Evolutionary conservation across 352 stramenopile genomes (phyloP).

Genomic region (Aphanomyces cochlioides): DNA sequence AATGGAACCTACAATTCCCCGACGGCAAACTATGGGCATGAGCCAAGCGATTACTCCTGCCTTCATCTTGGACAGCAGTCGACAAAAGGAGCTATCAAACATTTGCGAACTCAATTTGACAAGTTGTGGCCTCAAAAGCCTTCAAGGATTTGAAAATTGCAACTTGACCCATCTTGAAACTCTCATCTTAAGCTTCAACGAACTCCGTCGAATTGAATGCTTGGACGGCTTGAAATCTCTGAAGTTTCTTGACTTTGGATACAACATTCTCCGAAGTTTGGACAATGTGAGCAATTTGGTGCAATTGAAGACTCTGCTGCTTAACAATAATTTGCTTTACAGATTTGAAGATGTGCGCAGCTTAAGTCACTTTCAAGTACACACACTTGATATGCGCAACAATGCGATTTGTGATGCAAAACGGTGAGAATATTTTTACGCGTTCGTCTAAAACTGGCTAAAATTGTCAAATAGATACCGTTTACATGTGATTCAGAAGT

Average conservation of each 20-base stretch:
- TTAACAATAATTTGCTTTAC: slow-evolving; percentile 62
- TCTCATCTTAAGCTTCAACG: slow-evolving; percentile 71
- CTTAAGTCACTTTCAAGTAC: slow-evolving; percentile 34
- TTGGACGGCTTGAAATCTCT: slow-evolving; percentile 43
- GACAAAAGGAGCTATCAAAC: neutral
- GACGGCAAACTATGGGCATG: slow-evolving; percentile 11
- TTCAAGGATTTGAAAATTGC: neutral
- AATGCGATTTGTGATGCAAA: slow-evolving; percentile 63
- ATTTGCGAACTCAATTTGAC: slow-evolving; percentile 25
- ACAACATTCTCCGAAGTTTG: slow-evolving; percentile 53
- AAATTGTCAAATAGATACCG: slow-evolving; percentile 39
- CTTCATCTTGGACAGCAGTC: neutral
- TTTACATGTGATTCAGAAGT: slow-evolving; percentile 49
- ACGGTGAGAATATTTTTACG: slow-evolving; percentile 24
- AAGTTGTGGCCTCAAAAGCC: slow-evolving; percentile 23
- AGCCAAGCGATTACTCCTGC: slow-evolving; percentile 4
- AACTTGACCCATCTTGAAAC: slow-evolving; percentile 42
- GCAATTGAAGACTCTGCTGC: slow-evolving; percentile 45
- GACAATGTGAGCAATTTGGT: slow-evolving; percentile 43
- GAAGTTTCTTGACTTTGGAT: slow-evolving; percentile 55
- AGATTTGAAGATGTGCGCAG: slow-evolving; percentile 49
- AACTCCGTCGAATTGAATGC: slow-evolving; percentile 42
- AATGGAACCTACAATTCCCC: slow-evolving; percentile 24
- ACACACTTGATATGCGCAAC: slow-evolving; percentile 57
- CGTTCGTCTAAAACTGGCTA: neutral